Conservation (phyloP, 768 basidiomycete species). For the Erythrobasidium yunnanense region DNA sequence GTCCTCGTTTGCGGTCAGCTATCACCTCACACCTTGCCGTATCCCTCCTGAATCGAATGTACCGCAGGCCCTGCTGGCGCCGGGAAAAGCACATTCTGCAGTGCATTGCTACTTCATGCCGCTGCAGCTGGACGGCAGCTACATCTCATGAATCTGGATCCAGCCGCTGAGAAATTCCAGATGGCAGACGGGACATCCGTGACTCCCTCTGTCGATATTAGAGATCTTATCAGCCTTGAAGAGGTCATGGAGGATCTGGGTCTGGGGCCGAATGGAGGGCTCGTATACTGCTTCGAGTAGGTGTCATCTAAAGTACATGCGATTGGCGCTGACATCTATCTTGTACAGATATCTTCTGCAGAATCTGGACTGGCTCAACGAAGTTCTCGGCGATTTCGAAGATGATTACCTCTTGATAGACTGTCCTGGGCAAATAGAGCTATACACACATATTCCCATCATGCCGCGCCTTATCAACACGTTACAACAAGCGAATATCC, state of each 20-base stretch:
- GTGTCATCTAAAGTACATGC: too few species aligned
- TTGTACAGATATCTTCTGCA: constrained; percentile 90
- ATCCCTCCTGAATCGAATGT: too few species aligned
- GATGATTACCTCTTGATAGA: constrained; percentile 85
- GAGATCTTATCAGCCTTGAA: constrained; percentile 76
- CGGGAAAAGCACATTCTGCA: constrained; percentile 90
- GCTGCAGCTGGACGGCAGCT: constrained; percentile 66
- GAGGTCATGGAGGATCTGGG: constrained; percentile 93
- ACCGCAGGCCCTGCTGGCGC: constrained; percentile 91
- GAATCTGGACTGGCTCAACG: constrained; percentile 97
- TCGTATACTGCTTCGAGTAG: constrained; percentile 99
- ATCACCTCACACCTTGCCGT: too few species aligned
- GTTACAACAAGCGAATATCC: constrained; percentile 60
- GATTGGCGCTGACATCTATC: too few species aligned
- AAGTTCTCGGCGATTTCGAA: constrained; percentile 85
- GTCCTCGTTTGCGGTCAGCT: constrained; percentile 18
- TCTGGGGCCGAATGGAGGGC: constrained; percentile 91
- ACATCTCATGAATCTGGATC: constrained; percentile 94
- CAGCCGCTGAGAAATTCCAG: constrained; percentile 87
- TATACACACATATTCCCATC: constrained; percentile 97
- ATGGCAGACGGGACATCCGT: constrained; percentile 45
- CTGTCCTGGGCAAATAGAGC: constrained; percentile 94
- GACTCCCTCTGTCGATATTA: constrained; percentile 83
- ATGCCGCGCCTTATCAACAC: constrained; percentile 69
- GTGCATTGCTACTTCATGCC: constrained; percentile 78